Evolutionary conservation across 164 flowering plant species (phyloP), one percentile per base, ranked within the genome.

Genomic region (Malania oleifera): DNA sequence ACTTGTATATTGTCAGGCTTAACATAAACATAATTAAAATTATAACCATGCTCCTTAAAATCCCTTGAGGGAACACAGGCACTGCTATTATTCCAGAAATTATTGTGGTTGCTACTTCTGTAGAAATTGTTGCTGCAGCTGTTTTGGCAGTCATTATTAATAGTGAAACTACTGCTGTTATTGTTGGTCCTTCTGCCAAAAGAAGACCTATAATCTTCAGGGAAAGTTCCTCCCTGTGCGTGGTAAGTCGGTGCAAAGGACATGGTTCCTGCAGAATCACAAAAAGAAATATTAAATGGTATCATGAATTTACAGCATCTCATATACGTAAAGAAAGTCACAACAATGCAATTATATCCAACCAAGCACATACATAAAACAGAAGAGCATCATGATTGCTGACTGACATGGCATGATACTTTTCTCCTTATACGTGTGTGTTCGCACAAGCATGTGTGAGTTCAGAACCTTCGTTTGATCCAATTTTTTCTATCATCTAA

Each of bases 1-100:
- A 78, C 71, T 19, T 83, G 87, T 6, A 56, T 70, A 10, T 18
- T 54, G 19, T 65, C 67, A 8, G 63, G 68, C 40, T 72, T 73
- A 25, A 55, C 40, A 35, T 51, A 45, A 25, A 55, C 40, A 35
- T 51, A 45, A 31, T 54, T 71, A 43, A 51, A 50, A 44, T 44
- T 63, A 60, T 63, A 62, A 20, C 25, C 38, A 41, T 62, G 65
- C 12, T 81, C 77, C 52, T 62, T 51, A 38, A 34, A 38, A 5
- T 69, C 70, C 55, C 70, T 49, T 0, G 72, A n/a, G 23, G 35
- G 55, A 13, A 60, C 76, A 51, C 63, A 49, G 52, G 51, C 9
- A 44, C 60, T 57, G 63, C 40, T 53, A 39, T 55, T 41, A 15
- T 58, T 65, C 56, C 56, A 31, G 2, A 27, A 22, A 43, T 37